These are phyloP conservation scores for Mycena indigotica DNA, from an alignment of 768 basidiomycete genomes.

Conservation along the genomic window DNA sequence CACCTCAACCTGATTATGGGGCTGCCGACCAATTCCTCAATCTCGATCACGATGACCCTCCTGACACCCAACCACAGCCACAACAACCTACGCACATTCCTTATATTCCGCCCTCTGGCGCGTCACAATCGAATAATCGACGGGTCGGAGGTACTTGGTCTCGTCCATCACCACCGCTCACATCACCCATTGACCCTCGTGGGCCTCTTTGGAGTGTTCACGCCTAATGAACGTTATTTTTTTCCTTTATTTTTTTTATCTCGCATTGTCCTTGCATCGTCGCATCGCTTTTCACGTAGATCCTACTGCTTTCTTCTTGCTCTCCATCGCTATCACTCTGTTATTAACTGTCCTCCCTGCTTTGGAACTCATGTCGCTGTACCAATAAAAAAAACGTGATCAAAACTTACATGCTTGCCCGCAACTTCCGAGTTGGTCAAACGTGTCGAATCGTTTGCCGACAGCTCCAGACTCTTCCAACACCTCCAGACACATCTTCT, in stretches of 20 bases:
- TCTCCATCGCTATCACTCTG: background rate
- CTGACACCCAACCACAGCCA: constrained; percentile 13
- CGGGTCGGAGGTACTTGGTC: constrained; percentile 60
- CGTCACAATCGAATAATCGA: constrained; percentile 48
- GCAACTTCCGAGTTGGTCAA: background rate
- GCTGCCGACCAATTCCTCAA: constrained; percentile 41
- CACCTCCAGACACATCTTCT: background rate
- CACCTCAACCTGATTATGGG: constrained; percentile 25
- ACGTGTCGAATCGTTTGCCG: background rate
- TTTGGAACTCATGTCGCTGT: background rate
- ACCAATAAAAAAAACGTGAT: background rate
- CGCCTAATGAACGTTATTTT: background rate
- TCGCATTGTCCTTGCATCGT: background rate
- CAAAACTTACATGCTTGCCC: background rate
- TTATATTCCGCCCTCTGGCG: constrained; percentile 61
- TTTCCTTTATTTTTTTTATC: background rate
- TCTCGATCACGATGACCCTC: constrained; percentile 31
- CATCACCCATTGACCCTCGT: constrained; percentile 33
- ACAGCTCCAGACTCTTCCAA: background rate
- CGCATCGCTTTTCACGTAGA: constrained; percentile 9
- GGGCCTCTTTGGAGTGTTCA: constrained; percentile 19
- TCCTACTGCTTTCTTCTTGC: background rate
- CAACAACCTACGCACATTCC: constrained; percentile 24
- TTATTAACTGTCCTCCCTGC: background rate
- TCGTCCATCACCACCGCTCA: constrained; percentile 21